Evolutionary conservation across 495 filamentous ascomycete genomes (phyloP), one percentile per base, ranked within the genome.

Genomic region (Trichoderma erinaceum): DNA sequence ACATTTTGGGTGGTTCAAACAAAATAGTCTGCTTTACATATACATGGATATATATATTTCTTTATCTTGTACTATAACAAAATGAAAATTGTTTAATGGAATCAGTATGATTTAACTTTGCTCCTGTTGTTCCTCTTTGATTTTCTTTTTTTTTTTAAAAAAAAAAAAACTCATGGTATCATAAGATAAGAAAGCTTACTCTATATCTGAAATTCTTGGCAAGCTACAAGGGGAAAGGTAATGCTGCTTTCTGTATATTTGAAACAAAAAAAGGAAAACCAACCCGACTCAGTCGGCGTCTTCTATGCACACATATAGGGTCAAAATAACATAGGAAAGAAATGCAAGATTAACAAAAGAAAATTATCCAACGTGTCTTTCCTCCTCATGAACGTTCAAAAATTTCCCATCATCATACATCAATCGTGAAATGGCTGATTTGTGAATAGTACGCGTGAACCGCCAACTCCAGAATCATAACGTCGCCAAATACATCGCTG

Each of bases 401-500:
- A 16, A 0, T 6, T 32, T 25, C 27, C 44, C 23, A 43, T 35
- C n/a, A 68, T 74, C 76, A 88, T 46, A 89, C 85, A 73, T 88
- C 86, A 68, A 89, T 88, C 16, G 78, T 84, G 68, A 89, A 89
- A 73, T 89, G 85, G 70, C 84, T 86, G 72, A 89, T 89, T 72
- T 89, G 87, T 63, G 85, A 86, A 68, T 88, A 89, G 71, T 89
- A 89, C 41, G 86, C 82, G 70, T 87, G 86, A 6, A 88, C 85
- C 3, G 85, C 87, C 63, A 89, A 77, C 74, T 89, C 87, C 27
- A 89, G 78, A 5, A 87, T 78, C 79, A 82, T 87, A 16, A 86
- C 85, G 67, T 89, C 87, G 27, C 81, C 81, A 75, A 89, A 89
- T 23, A 89, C 86, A 70, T 85, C 83, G 64, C 77, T 79, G 41